These are phyloP conservation scores for Hortiboletus flavorubellus DNA, from an alignment of 768 basidiomycete species.

Conservation along the genomic window DNA sequence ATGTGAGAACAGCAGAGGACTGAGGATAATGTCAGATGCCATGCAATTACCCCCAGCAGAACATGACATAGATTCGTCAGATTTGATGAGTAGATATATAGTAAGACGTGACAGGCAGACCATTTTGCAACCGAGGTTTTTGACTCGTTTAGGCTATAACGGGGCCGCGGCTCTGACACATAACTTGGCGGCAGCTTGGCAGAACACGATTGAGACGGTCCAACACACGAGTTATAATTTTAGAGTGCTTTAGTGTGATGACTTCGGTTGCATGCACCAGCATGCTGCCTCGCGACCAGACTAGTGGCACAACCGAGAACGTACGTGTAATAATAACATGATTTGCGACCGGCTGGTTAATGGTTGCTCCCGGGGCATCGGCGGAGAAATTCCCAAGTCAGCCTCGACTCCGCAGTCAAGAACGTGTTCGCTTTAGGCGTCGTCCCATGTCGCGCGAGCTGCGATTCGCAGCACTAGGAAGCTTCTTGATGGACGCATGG, in stretches of 20 bases:
- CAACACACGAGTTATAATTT: background rate
- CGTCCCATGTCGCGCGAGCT: background rate
- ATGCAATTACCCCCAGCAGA: background rate
- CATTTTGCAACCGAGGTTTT: background rate
- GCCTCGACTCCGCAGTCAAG: background rate
- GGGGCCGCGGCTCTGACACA: slow-evolving; percentile 9
- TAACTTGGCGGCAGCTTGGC: background rate
- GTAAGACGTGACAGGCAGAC: background rate
- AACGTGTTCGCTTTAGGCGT: slow-evolving; percentile 5
- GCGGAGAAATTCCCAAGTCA: slow-evolving; percentile 12
- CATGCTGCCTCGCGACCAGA: slow-evolving; percentile 1
- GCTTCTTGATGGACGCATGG: background rate
- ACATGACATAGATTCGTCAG: background rate
- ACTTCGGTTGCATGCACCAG: background rate
- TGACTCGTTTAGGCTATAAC: slow-evolving; percentile 3
- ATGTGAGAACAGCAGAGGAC: slow-evolving; percentile 22
- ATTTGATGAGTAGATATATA: background rate
- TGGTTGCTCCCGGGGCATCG: background rate
- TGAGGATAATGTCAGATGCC: background rate
- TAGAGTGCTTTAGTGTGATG: background rate
- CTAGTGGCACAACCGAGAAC: slow-evolving; percentile 2
- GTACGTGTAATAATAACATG: background rate
- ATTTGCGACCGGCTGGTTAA: background rate
- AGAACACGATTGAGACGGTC: background rate
- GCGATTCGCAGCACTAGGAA: background rate